A percentile compares a stretch with the other conserved stretches of the same genome.
Evolutionary conservation across 2,329 filamentous ascomycete genomes (phyloP).

Genomic region (Chaetomiaceae sp.): DNA sequence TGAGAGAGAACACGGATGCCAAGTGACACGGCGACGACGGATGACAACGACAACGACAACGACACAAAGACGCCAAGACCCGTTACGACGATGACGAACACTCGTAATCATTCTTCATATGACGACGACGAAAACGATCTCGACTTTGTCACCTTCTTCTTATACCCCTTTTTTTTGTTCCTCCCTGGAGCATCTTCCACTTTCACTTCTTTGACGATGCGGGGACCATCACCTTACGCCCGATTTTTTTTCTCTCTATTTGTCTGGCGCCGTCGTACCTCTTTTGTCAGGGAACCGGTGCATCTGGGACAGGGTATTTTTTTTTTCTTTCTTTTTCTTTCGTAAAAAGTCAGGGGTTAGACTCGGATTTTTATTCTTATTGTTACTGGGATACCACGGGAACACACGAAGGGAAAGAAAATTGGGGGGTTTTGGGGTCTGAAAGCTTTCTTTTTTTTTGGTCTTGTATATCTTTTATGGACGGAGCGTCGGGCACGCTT

Average conservation of each 20-base stretch:
- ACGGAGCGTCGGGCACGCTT: constrained; percentile 17
- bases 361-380: neutral
- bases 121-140: neutral
- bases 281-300: neutral
- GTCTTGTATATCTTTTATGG: constrained; percentile 8
- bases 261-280: no score
- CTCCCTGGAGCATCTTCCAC: no score
- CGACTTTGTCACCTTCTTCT: no score
- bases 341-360: constrained; percentile 2
- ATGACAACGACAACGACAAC: neutral
- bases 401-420: constrained; percentile 11
- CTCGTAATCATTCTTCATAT: neutral
- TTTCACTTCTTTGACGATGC: neutral
- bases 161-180: no score
- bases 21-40: neutral
- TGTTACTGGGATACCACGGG: constrained; percentile 7
- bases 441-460: neutral
- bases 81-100: neutral
- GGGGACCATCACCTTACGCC: neutral
- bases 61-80: neutral
- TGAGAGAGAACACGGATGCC: constrained; percentile 3
- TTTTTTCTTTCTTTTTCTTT: no score
- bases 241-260: neutral
- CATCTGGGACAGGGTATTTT: constrained; percentile 5
- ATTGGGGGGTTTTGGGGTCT: neutral